These are phyloP conservation scores for Euphorbia schlechtendalii DNA, from an alignment of 441 rosid genomes.

Conservation along the genomic window DNA sequence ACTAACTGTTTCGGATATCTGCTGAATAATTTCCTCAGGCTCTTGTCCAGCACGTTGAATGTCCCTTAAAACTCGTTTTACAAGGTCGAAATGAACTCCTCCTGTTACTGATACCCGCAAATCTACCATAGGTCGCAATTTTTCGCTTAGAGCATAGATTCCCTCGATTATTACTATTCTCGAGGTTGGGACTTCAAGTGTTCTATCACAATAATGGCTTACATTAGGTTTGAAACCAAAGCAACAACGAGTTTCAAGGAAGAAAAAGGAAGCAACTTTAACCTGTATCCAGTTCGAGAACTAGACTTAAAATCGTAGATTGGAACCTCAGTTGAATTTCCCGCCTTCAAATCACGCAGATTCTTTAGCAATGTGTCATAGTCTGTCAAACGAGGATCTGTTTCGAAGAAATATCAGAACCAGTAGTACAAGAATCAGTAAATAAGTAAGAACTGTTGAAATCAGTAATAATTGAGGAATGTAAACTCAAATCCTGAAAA, in stretches of 20 bases:
- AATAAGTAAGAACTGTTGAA: no score
- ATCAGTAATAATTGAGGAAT: not conserved
- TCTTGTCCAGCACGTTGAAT: no score
- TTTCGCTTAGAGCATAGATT: slow-evolving; percentile 90
- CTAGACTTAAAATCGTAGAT: slow-evolving; percentile 95
- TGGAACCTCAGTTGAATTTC: slow-evolving; percentile 74
- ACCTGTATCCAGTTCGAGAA: slow-evolving; percentile 90
- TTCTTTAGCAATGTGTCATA: slow-evolving; percentile 81
- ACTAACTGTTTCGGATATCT: slow-evolving; percentile 95
- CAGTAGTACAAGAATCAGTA: no score
- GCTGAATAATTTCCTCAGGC: slow-evolving; percentile 95
- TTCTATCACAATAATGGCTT: slow-evolving; percentile 45
- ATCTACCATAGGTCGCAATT: slow-evolving; percentile 77
- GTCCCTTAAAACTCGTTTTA: slow-evolving; percentile 91
- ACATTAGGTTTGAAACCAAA: no score
- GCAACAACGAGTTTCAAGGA: not conserved
- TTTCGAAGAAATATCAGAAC: slow-evolving; percentile 11
- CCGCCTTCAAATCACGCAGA: slow-evolving; percentile 72
- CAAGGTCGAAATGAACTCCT: slow-evolving; percentile 99
- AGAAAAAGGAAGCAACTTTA: slow-evolving; percentile 15
- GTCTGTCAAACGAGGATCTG: slow-evolving; percentile 99
- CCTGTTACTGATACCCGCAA: slow-evolving; percentile 89
- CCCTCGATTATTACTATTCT: slow-evolving; percentile 90
- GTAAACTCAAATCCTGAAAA: not conserved
- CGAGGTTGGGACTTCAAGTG: slow-evolving; percentile 84